A percentile compares a stretch with the other conserved stretches of the same genome.
phyloP scores from a whole-genome alignment of 1,284 basidiomycete species.

The Tilletia indica region DNA sequence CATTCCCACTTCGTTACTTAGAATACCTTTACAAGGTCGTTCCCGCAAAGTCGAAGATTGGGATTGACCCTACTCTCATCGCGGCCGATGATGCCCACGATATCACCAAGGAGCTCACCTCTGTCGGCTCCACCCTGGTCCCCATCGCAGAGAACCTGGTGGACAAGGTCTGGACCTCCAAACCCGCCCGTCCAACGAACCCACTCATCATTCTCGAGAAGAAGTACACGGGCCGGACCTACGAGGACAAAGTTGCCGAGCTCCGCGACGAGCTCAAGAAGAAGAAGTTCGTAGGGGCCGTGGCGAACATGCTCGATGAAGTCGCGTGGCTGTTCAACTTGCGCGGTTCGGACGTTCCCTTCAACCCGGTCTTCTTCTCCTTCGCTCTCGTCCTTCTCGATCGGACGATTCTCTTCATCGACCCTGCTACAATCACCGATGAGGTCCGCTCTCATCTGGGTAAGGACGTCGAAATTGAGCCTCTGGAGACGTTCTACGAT shows the following conservation, averaged over 20 bases:
- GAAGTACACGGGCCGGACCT: constrained; percentile 64
- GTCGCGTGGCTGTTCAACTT: constrained; percentile 80
- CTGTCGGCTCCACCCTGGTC: constrained; percentile 35
- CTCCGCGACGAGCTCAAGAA: constrained; percentile 45
- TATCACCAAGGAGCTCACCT: constrained; percentile 34
- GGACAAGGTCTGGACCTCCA: constrained; percentile 75
- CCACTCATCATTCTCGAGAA: constrained; percentile 70
- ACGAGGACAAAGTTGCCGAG: constrained; percentile 41
- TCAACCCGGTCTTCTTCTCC: constrained; percentile 88
- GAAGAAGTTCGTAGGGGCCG: constrained; percentile 40
- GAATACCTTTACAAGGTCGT: constrained; percentile 46
- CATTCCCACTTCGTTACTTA: neutral
- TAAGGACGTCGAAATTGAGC: constrained; percentile 65
- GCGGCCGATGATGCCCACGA: constrained; percentile 52
- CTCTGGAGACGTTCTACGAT: constrained; percentile 62
- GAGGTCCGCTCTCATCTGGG: constrained; percentile 65
- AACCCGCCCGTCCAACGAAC: constrained; percentile 71
- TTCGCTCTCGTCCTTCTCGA: constrained; percentile 77
- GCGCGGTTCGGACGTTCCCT: constrained; percentile 86
- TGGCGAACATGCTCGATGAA: constrained; percentile 55
- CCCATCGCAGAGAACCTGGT: constrained; percentile 71
- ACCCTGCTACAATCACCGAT: constrained; percentile 60
- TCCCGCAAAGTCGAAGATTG: constrained; percentile 36
- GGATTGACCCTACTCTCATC: constrained; percentile 49
- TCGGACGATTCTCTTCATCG: constrained; percentile 70